Evolutionary conservation across 805 yeast genomes (phyloP).

Genomic region (Wickerhamiella sergipiensis): DNA sequence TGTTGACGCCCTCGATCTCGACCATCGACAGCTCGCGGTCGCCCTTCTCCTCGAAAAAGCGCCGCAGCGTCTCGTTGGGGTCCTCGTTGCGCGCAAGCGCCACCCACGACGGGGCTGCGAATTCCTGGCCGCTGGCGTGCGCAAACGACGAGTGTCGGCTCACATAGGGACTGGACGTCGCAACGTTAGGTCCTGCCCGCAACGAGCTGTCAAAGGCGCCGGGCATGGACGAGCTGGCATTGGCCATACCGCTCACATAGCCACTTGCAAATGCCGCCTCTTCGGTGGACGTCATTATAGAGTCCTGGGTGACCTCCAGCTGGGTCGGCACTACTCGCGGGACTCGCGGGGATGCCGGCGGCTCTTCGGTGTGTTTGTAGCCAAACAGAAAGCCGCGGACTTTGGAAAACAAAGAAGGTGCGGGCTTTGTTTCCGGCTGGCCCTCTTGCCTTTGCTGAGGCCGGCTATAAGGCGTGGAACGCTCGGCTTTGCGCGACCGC

Average conservation of each 20-base stretch:
- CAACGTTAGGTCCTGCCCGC: neutral
- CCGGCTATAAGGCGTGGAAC: neutral
- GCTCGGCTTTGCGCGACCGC: neutral
- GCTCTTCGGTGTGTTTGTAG: neutral
- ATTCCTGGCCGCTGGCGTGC: neutral
- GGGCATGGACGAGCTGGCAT: neutral
- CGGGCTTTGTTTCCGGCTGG: neutral
- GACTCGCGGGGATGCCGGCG: neutral
- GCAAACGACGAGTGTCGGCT: neutral
- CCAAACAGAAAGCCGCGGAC: neutral
- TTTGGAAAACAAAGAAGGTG: neutral
- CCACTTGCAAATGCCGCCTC: neutral
- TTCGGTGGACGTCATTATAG: neutral
- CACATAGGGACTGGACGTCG: neutral
- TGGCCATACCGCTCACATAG: neutral
- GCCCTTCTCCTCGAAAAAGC: constrained; percentile 57
- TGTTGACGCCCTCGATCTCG: constrained; percentile 65
- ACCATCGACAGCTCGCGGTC: constrained; percentile 52
- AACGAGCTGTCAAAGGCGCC: neutral
- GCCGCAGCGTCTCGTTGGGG: constrained; percentile 48
- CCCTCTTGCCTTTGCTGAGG: neutral
- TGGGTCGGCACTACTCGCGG: neutral
- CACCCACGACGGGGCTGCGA: neutral
- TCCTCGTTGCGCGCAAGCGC: neutral
- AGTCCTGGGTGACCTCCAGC: neutral